phyloP scores from a whole-genome alignment of 768 basidiomycete species.

The Lentinus brumalis region DNA sequence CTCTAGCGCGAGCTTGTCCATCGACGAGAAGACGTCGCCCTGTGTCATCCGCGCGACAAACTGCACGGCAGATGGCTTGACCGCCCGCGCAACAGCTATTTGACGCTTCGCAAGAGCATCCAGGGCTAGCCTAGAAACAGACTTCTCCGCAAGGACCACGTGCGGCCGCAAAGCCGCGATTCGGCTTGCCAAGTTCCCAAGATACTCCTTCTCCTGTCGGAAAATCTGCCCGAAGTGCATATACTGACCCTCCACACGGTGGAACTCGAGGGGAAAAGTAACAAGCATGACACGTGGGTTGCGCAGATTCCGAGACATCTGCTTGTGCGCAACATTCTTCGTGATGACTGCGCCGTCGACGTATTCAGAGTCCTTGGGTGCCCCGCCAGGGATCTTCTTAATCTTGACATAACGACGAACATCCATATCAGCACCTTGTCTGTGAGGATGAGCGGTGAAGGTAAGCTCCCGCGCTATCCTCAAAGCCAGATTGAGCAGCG shows the following conservation, averaged over 20 bases:
- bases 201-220: conserved; percentile 91
- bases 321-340: conserved; percentile 96
- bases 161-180: conserved; percentile 93
- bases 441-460: conserved; percentile 67
- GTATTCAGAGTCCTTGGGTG: conserved; percentile 92
- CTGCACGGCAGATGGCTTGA: conserved; percentile 85
- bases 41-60: conserved; percentile 94
- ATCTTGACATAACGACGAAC: conserved; percentile 95
- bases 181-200: conserved; percentile 82
- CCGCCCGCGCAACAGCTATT: conserved; percentile 87
- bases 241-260: conserved; percentile 90
- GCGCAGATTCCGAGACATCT: conserved; percentile 79
- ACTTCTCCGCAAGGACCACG: conserved; percentile 88
- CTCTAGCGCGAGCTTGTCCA: conserved; percentile 90
- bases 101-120: conserved; percentile 83
- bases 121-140: conserved; percentile 87
- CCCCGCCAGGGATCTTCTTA: conserved; percentile 96
- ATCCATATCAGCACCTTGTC: conserved; percentile 92
- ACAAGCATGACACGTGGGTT: conserved; percentile 96
- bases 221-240: conserved; percentile 90
- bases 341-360: conserved; percentile 97
- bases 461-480: conserved; percentile 85
- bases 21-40: conserved; percentile 92
- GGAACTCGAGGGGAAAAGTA: conserved; percentile 93
- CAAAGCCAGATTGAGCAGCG: conserved; percentile 77